phyloP scores from a whole-genome alignment of 768 basidiomycete genomes.

The Xanthoconium stramineum region DNA sequence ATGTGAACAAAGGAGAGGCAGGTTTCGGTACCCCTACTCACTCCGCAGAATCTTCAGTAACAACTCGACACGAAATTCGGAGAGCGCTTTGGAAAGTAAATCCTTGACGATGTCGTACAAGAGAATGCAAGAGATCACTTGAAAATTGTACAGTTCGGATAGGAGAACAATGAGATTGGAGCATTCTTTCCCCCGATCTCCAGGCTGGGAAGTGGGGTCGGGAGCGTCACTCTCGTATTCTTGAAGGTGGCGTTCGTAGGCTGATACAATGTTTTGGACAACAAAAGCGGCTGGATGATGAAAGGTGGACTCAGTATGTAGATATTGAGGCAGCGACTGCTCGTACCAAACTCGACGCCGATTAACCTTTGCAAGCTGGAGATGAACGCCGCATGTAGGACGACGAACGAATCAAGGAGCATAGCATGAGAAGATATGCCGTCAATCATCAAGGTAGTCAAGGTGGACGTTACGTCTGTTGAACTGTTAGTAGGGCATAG shows the following conservation, averaged over 20 bases:
- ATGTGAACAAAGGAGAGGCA: conserved; percentile 4
- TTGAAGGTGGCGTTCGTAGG: conserved; percentile 60
- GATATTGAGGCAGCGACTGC: background rate
- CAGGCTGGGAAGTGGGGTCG: conserved; percentile 23
- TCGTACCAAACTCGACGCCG: conserved; percentile 85
- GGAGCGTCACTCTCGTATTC: conserved; percentile 23
- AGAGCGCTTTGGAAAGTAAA: conserved; percentile 60
- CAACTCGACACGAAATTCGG: conserved; percentile 82
- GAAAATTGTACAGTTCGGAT: conserved; percentile 94
- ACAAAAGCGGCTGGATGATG: conserved; percentile 68
- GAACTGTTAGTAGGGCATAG: conserved; percentile 5
- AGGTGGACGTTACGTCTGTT: conserved; percentile 75
- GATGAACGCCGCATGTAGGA: conserved; percentile 82
- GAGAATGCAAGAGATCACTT: conserved; percentile 85
- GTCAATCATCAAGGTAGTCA: conserved; percentile 73
- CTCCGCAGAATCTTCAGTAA: conserved; percentile 82
- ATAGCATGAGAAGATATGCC: conserved; percentile 79
- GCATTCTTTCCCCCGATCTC: conserved; percentile 74
- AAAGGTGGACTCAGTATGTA: background rate
- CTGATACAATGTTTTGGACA: conserved; percentile 64
- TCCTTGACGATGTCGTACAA: conserved; percentile 86
- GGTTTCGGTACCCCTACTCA: conserved; percentile 33
- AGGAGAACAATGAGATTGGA: conserved; percentile 85
- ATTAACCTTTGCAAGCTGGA: conserved; percentile 76
- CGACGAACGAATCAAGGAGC: conserved; percentile 85